These are phyloP conservation scores for Alectoria sarmentosa DNA, from an alignment of 495 filamentous ascomycete genomes.

Conservation along the genomic window DNA sequence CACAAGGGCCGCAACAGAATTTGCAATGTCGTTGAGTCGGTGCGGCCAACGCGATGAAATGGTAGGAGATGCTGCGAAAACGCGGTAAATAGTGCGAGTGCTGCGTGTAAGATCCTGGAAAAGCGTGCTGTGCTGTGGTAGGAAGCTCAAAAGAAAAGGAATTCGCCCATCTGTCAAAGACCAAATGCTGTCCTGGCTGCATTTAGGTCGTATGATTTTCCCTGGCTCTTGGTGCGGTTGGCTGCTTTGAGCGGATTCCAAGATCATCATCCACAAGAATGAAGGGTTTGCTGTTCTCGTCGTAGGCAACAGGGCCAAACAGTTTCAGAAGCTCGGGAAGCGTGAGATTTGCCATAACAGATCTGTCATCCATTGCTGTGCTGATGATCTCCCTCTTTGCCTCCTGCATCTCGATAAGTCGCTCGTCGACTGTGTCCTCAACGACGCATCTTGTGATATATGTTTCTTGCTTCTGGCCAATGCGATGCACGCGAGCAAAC, in stretches of 20 bases:
- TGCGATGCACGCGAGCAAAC: conserved; percentile 55
- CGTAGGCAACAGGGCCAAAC: conserved; percentile 17
- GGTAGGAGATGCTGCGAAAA: background rate
- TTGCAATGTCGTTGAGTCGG: conserved; percentile 8
- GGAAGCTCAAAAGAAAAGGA: background rate
- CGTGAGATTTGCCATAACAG: conserved; percentile 12
- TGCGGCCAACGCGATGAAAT: background rate
- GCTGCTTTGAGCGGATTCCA: background rate
- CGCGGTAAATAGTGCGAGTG: background rate
- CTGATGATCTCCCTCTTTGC: conserved; percentile 30
- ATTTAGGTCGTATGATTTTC: background rate
- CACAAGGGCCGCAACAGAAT: background rate
- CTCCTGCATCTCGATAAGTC: conserved; percentile 38
- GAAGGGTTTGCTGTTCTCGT: conserved; percentile 13
- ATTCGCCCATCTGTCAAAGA: background rate
- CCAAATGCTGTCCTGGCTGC: background rate
- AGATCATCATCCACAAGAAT: conserved; percentile 19
- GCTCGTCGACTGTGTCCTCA: conserved; percentile 44
- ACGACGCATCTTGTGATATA: conserved; percentile 47
- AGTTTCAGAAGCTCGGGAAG: conserved; percentile 19
- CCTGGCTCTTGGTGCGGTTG: background rate
- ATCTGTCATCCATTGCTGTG: conserved; percentile 23
- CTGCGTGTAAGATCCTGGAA: background rate
- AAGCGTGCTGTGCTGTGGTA: background rate
- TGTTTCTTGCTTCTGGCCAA: conserved; percentile 51